Base-by-base conservation (phyloP, 129 eudicot genomes). In the Escallonia rubra region DNA sequence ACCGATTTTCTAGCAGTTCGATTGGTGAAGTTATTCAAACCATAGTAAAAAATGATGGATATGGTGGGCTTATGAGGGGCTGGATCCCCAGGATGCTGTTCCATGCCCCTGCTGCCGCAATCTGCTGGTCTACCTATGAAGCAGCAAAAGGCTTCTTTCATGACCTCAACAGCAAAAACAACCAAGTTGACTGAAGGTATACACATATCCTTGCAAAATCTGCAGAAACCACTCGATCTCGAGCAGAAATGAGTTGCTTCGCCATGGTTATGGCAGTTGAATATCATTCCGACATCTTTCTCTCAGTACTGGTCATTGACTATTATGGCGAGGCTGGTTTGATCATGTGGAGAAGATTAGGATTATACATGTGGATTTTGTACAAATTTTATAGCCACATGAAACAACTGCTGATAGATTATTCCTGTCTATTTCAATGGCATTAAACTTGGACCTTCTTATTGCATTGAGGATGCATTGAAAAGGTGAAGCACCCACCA, bases 51-150 rank as follows among this genome's bases (percentile, higher is more conserved):
- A 82, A 64, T 48, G 81, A 82, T 57, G 87, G 87, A 12, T 78
- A 78, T 55, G 40, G 67, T 13, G 87, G 83, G 9, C 81, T 82
- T 8, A 48, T 78, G 81, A 74, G 87, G 62, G 87, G 81, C 9
- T 82, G 87, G 83, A 47, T 54, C 6, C 87, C 81, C 1, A 74
- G 87, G 62, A 78, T 82, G 84, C 74, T 82, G 5, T 82, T 78
- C 41, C 83, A 74, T 64, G 83, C 87, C 9, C 87, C 87, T 14
- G 87, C 87, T 56, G 87, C 87, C 23, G 83, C 83, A 23, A 82
- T 78, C 55, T 78, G 81, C 66, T 82, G 87, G 87, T 82, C 87
- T 6, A 75, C 87, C 5, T 82, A 79, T 64, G 87, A 78, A 68
- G 78, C 81, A 3, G 76, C 53, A n/a, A 78, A 82, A 50, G 48